Evolutionary conservation across 2,329 filamentous ascomycete genomes (phyloP).

Genomic region (Tolypocladium amazonense): DNA sequence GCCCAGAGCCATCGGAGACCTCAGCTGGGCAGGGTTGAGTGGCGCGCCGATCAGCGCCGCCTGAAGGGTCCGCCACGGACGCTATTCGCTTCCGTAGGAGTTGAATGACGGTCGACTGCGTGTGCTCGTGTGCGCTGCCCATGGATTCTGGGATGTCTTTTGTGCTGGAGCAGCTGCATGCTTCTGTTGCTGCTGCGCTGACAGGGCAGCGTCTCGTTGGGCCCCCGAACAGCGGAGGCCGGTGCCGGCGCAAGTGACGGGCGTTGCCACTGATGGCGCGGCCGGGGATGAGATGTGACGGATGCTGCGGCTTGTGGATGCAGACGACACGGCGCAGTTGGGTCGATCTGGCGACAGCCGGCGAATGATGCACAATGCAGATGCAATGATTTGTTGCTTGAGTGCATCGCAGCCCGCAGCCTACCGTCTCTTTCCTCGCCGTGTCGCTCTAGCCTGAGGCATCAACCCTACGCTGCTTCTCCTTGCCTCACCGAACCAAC

Average conservation of each 20-base stretch:
- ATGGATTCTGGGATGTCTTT: neutral
- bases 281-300: neutral
- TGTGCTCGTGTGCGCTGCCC: neutral
- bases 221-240: neutral
- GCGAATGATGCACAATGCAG: neutral
- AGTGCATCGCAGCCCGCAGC: neutral
- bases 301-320: neutral
- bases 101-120: conserved; percentile 6
- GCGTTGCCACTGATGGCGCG: neutral
- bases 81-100: conserved; percentile 22
- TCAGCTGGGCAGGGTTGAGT: conserved; percentile 19
- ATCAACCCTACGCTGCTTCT: neutral
- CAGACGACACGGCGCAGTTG: neutral
- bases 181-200: neutral
- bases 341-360: neutral
- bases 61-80: neutral
- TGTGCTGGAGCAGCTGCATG: neutral
- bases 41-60: conserved; percentile 7
- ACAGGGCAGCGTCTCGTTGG: neutral
- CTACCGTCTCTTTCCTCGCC: neutral
- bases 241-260: neutral
- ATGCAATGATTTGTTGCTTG: neutral
- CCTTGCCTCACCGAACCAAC: neutral
- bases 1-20: conserved; percentile 2
- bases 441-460: neutral